These are phyloP conservation scores for Calocera viscosa DNA, from an alignment of 768 basidiomycete genomes.

Conservation along the genomic window DNA sequence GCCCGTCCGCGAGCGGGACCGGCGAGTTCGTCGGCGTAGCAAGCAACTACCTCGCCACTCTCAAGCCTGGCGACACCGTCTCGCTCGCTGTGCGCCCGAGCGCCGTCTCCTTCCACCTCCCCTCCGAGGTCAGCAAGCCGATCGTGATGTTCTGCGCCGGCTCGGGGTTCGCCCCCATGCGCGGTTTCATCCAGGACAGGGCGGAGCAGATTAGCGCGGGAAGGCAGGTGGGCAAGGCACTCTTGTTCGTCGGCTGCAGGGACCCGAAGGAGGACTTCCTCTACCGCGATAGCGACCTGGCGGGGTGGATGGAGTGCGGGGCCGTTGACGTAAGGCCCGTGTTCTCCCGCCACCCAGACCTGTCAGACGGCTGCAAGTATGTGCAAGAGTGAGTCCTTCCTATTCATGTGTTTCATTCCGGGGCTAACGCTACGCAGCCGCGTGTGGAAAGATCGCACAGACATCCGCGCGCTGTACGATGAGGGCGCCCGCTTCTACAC, in stretches of 20 bases:
- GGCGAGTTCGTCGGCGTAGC: constrained; percentile 36
- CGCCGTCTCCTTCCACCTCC: constrained; percentile 34
- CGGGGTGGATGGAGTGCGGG: constrained; percentile 33
- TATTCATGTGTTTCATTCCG: background rate
- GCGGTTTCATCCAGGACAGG: constrained; percentile 42
- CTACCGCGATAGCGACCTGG: constrained; percentile 34
- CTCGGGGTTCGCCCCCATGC: constrained; percentile 39
- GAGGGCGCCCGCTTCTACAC: constrained; percentile 34
- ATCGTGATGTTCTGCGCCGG: constrained; percentile 39
- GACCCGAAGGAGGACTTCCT: constrained; percentile 34
- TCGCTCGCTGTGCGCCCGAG: constrained; percentile 35
- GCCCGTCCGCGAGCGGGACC: constrained; percentile 28
- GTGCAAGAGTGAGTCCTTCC: constrained; percentile 30
- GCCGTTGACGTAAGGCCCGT: constrained; percentile 37
- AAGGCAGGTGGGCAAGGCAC: constrained; percentile 30
- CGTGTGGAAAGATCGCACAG: constrained; percentile 34
- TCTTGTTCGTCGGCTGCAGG: constrained; percentile 40
- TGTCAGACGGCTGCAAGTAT: constrained; percentile 29
- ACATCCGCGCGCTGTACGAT: constrained; percentile 26
- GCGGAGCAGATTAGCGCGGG: constrained; percentile 36
- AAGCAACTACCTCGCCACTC: constrained; percentile 34
- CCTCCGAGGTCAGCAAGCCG: constrained; percentile 30
- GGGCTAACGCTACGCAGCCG: constrained; percentile 24
- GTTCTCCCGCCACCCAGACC: constrained; percentile 28
- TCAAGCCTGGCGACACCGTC: constrained; percentile 33